These are phyloP conservation scores for Chenopodium berlandieri DNA, from an alignment of 148 eudicot genomes.

Conservation along the genomic window DNA sequence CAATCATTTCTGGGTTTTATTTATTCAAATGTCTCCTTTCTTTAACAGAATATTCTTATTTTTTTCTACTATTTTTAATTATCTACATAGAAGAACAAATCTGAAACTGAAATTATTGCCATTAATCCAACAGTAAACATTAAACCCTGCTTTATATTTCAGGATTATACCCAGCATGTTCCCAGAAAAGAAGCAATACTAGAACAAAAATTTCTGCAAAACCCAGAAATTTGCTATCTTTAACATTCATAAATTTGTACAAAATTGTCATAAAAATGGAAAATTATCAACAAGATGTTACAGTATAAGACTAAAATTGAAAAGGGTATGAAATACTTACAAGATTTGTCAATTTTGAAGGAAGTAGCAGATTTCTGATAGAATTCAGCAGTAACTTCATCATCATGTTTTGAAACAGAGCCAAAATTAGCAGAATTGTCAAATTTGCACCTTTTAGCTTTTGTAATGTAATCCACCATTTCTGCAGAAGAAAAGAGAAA, in stretches of 20 bases:
- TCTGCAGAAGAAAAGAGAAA: background rate
- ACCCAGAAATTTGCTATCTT: background rate
- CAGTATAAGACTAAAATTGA: too few species aligned
- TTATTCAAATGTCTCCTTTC: conserved; percentile 3
- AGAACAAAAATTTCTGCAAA: background rate
- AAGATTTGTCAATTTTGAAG: conserved; percentile 43
- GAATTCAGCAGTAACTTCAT: conserved; percentile 30
- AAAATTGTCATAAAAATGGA: background rate
- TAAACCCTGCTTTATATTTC: background rate
- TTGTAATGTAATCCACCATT: conserved; percentile 35
- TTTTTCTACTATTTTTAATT: background rate
- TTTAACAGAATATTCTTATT: background rate
- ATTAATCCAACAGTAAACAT: background rate
- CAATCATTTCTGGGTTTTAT: background rate
- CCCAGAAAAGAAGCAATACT: background rate
- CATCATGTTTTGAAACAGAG: conserved; percentile 32
- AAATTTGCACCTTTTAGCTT: conserved; percentile 30
- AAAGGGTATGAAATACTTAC: conserved; percentile 20
- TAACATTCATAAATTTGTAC: background rate
- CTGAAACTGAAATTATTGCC: background rate
- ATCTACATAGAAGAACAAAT: background rate
- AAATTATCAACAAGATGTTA: background rate
- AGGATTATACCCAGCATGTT: background rate
- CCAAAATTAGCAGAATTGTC: conserved; percentile 27
- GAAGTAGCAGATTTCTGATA: conserved; percentile 38